Percentiles rank a stretch among this genome's conserved stretches.
phyloP scores from a whole-genome alignment of 768 basidiomycete species.

The Rhizopogon vinicolor region DNA sequence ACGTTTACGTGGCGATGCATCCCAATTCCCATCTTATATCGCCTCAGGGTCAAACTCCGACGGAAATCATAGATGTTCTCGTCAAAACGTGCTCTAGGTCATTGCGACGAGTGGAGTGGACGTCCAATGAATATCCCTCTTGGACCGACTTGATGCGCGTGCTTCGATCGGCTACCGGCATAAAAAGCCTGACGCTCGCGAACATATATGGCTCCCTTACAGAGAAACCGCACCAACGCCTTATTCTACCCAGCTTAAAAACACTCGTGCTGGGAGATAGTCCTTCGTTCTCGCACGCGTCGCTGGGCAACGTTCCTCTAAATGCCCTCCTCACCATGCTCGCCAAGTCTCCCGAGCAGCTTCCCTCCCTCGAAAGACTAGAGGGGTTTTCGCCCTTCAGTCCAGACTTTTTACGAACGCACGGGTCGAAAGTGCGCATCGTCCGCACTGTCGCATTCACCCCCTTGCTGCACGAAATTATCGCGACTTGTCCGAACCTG shows the following conservation, averaged over 20 bases:
- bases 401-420: constrained; percentile 33
- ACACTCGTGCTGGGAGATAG: constrained; percentile 38
- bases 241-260: constrained; percentile 32
- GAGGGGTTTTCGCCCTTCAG: constrained; percentile 40
- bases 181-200: constrained; percentile 37
- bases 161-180: constrained; percentile 27
- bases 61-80: constrained; percentile 30
- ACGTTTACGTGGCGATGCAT: constrained; percentile 22
- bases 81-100: constrained; percentile 26
- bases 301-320: constrained; percentile 30
- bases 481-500: constrained; percentile 37
- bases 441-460: constrained; percentile 33
- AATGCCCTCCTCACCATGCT: constrained; percentile 37
- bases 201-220: constrained; percentile 33
- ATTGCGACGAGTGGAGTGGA: constrained; percentile 43
- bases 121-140: constrained; percentile 37
- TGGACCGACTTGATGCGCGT: constrained; percentile 35
- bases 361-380: constrained; percentile 37
- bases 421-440: constrained; percentile 37
- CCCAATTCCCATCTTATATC: constrained; percentile 14
- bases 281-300: constrained; percentile 26
- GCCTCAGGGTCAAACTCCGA: constrained; percentile 22
- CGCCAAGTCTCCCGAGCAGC: constrained; percentile 25
- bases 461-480: constrained; percentile 30
- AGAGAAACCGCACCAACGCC: constrained; percentile 15